Base-by-base conservation (phyloP, 192 early-diverging fungal species). In the Endogone sp. region DNA sequence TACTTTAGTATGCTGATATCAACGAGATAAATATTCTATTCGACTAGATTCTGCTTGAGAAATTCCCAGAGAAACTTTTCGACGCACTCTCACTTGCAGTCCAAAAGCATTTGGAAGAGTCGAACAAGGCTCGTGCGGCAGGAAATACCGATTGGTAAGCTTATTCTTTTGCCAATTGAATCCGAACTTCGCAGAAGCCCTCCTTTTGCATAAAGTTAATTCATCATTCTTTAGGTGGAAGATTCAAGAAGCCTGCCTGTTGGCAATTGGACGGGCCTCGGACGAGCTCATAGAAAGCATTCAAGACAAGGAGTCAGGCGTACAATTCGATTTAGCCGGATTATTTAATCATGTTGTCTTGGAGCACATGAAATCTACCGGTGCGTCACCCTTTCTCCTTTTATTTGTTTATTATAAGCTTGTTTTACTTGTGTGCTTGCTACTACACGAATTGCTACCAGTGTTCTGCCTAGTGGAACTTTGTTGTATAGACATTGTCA, bases 311-410 rank as follows among this genome's bases (percentile, higher is more conserved):
- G 56, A 68, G 22, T 69, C 65, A 4, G 73, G 75, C 28, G 68
- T 78, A 13, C 78, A 79, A 22, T 86, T 94, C 67, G 92, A 94
- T 71, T 74, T 97, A 30, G 84, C 80, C 65, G 88, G 85, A 30
- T 73, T 96, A 4, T 94, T 97, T 73, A 88, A 92, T 22, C 88
- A 90, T 66, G 88, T 95, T 32, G 91, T 97, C 8, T 81, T 94
- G 65, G 86, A 86, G 26, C 83, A 86, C 69, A 84, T 91, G 77
- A 81, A 83, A 64, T 74, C 75, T 62, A 70, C 71, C 23, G 85
- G 88, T 87, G 75, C 30, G 67, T 63, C 37, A 1, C n/a, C 27
- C 25, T 24, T 69, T 29, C 25, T 30, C 56, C 28, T 65, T 30
- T 68, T 27, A 65, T 29, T 32, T 31, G 60, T 65, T 24, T 56